A percentile compares a stretch with the other conserved stretches of the same genome.
Evolutionary conservation across 192 early-diverging fungal genomes (phyloP).

Genomic region (Anaeromyces robustus): DNA sequence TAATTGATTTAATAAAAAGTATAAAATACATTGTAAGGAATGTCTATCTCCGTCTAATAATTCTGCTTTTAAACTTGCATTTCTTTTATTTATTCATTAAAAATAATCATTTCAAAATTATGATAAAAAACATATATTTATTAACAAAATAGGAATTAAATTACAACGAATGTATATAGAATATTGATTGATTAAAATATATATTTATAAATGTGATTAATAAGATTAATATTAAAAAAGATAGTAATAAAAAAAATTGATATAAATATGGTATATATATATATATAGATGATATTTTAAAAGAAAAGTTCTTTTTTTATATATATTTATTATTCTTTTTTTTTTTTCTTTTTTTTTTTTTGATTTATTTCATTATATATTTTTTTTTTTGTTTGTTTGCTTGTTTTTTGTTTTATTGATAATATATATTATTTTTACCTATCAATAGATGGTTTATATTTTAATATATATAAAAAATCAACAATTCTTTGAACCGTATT

Average conservation of each 20-base stretch:
- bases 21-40: slow-evolving; percentile 18
- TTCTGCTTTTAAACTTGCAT: slow-evolving; percentile 12
- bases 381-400: no score
- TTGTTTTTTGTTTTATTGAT: no score
- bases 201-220: no score
- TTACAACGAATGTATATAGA: neutral
- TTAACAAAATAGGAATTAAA: slow-evolving; percentile 1
- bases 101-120: neutral
- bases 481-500: slow-evolving; percentile 21
- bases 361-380: no score
- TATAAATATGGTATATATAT: no score
- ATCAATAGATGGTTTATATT: slow-evolving; percentile 18
- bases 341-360: no score
- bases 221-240: no score
- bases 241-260: no score
- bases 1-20: slow-evolving; percentile 29
- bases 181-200: no score
- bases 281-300: no score
- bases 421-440: neutral
- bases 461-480: slow-evolving; percentile 29
- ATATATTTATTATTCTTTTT: no score
- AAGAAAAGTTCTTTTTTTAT: no score
- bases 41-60: slow-evolving; percentile 15
- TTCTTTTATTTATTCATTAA: slow-evolving; percentile 9
- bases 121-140: neutral